These are phyloP conservation scores for Candida tropicalis DNA, from an alignment of 1,139 yeast genomes.

Conservation along the genomic window DNA sequence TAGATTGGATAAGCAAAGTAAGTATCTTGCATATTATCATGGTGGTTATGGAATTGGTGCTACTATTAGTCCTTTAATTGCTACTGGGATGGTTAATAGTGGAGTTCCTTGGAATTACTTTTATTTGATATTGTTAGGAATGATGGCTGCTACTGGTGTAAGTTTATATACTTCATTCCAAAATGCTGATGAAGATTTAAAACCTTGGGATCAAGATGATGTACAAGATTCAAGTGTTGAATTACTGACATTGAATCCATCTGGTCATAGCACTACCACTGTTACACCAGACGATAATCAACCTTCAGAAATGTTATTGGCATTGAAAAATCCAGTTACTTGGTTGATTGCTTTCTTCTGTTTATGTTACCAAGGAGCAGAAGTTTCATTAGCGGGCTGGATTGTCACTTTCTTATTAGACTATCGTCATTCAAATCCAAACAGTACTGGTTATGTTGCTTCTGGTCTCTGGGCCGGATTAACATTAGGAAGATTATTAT, in stretches of 20 bases:
- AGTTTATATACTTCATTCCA: slow-evolving; percentile 39
- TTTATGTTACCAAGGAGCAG: slow-evolving; percentile 68
- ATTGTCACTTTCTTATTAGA: slow-evolving; percentile 63
- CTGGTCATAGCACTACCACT: slow-evolving; percentile 5
- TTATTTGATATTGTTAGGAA: slow-evolving; percentile 50
- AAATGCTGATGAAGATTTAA: slow-evolving; percentile 46
- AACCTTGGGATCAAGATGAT: slow-evolving; percentile 33
- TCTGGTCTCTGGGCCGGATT: slow-evolving; percentile 77
- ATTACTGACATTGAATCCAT: slow-evolving; percentile 6
- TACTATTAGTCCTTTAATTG: slow-evolving; percentile 58
- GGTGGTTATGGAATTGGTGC: slow-evolving; percentile 70
- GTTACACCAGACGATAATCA: slow-evolving; percentile 1
- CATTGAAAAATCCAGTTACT: slow-evolving; percentile 46
- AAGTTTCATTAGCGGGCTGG: slow-evolving; percentile 75
- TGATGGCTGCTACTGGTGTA: slow-evolving; percentile 30
- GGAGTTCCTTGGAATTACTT: slow-evolving; percentile 58
- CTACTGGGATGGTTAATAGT: slow-evolving; percentile 51
- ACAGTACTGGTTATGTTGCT: slow-evolving; percentile 61
- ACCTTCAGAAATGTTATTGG: slow-evolving; percentile 22
- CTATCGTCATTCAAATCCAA: slow-evolving; percentile 50
- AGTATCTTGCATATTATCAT: slow-evolving; percentile 55
- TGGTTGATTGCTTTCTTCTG: slow-evolving; percentile 60
- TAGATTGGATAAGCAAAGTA: slow-evolving; percentile 49
- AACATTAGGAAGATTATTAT: slow-evolving; percentile 57
- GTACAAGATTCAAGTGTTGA: slow-evolving; percentile 11